A percentile compares a stretch with the other conserved stretches of the same genome.
These are phyloP conservation scores for Nevesoporus exiguus DNA, from an alignment of 768 basidiomycete species.

Conservation along the genomic window DNA sequence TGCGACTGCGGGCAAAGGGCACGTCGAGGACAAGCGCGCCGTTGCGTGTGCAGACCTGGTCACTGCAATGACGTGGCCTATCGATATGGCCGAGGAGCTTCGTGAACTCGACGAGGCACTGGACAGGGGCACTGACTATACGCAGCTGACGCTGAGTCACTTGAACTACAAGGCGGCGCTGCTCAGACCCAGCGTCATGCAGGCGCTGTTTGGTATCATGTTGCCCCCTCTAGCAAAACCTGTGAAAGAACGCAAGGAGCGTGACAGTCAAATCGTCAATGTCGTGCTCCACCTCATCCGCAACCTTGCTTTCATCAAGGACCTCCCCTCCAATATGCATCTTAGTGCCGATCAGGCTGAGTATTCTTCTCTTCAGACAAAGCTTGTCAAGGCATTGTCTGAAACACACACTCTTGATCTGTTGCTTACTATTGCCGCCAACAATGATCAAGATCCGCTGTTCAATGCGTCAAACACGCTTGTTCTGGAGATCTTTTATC, in stretches of 20 bases:
- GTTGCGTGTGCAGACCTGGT: slow-evolving; percentile 85
- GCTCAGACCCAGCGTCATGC: slow-evolving; percentile 63
- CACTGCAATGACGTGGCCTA: slow-evolving; percentile 98
- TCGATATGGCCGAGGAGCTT: slow-evolving; percentile 91
- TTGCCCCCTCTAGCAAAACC: slow-evolving; percentile 75
- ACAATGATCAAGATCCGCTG: slow-evolving; percentile 68
- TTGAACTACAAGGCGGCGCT: slow-evolving; percentile 81
- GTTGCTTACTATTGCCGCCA: slow-evolving; percentile 82
- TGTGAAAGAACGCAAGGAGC: slow-evolving; percentile 63
- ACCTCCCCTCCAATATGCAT: slow-evolving; percentile 68
- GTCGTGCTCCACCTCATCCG: slow-evolving; percentile 86
- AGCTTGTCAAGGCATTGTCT: slow-evolving; percentile 65
- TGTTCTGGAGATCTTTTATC: slow-evolving; percentile 89
- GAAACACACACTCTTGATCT: slow-evolving; percentile 74
- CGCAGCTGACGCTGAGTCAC: slow-evolving; percentile 76
- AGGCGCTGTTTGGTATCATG: slow-evolving; percentile 69
- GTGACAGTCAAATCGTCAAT: slow-evolving; percentile 84
- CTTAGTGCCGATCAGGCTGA: slow-evolving; percentile 78
- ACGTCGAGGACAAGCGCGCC: slow-evolving; percentile 78
- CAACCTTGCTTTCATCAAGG: slow-evolving; percentile 93
- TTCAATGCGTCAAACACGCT: slow-evolving; percentile 87
- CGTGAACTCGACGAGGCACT: slow-evolving; percentile 82
- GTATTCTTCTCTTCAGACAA: slow-evolving; percentile 72
- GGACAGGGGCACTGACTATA: slow-evolving; percentile 85
- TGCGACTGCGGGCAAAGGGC: slow-evolving; percentile 72